Evolutionary conservation across 2,329 filamentous ascomycete species (phyloP), one percentile per base, ranked within the genome.

Genomic region (Plectosphaerella plurivora): DNA sequence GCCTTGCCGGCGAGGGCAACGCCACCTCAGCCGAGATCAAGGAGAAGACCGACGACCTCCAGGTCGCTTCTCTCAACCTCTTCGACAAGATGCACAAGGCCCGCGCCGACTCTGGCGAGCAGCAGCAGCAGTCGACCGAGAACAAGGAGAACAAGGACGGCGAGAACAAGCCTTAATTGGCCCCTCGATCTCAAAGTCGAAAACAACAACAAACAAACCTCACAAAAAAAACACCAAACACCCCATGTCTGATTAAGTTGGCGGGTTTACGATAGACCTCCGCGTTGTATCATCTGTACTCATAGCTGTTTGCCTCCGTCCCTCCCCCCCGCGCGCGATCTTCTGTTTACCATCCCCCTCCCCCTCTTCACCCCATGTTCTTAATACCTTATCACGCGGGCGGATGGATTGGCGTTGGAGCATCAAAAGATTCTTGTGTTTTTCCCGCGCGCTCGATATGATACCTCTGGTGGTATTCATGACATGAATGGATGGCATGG

Each of bases 71-170:
- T 75, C 81, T 99, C 76, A 96, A 89, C 77, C 86, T 97, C 67
- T 97, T 99, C 74, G 94, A 97, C 81, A 97, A 97, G 88, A 96
- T 99, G 90, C 93, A 99, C 89, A 95, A 96, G 83, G 91, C 93
- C 62, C 87, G 90, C 64, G 72, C 76, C 62, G 88, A 92, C 78
- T 79, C 78, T 63, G 72, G 77, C 66, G 73, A 82, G 68, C 74
- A 81, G 66, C 73, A 77, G 68, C 67, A 75, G 73, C 54, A 56
- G 54, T 85, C 89, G 70, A 84, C 79, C 60, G 85, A 91, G 78
- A 89, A 89, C 81, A 91, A 91, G 84, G 81, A 79, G 60, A 37
- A 41, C 41, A 44, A 44, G 41, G 41, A 44, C 16, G 41, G 41
- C 16, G 83, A 87, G 74, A 80, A 76, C 76, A 86, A 86, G 81